Conservation (phyloP, 768 basidiomycete species). For the Naematelia encephala region DNA sequence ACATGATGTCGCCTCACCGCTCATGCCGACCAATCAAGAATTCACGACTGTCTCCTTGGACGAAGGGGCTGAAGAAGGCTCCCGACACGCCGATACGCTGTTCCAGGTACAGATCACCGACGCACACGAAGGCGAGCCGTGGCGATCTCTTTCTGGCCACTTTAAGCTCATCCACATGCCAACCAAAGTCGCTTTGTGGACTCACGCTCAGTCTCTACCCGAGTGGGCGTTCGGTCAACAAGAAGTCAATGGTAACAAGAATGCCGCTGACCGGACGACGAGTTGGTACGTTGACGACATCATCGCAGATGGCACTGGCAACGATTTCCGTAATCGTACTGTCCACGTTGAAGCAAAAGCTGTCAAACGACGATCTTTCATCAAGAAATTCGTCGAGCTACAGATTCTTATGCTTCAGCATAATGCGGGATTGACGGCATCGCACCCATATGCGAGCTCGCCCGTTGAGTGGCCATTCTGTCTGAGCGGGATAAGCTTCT, state of each 20-base stretch:
- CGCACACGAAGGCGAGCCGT: constrained; percentile 71
- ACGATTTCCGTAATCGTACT: constrained; percentile 60
- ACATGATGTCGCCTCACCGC: constrained; percentile 94
- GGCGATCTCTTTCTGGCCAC: constrained; percentile 91
- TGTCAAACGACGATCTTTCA: constrained; percentile 82
- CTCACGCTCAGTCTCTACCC: constrained; percentile 71
- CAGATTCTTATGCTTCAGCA: constrained; percentile 96
- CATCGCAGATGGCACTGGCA: constrained; percentile 62
- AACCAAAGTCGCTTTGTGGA: constrained; percentile 93
- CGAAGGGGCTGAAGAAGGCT: constrained; percentile 62
- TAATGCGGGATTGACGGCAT: constrained; percentile 97
- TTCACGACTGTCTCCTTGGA: constrained; percentile 76
- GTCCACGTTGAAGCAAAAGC: constrained; percentile 59
- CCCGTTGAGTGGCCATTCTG: constrained; percentile 99
- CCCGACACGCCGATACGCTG: constrained; percentile 79
- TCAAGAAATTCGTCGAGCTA: constrained; percentile 89
- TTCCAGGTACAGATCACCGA: constrained; percentile 75
- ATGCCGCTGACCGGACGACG: constrained; percentile 70
- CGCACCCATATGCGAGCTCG: constrained; percentile 92
- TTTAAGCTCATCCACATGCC: constrained; percentile 85
- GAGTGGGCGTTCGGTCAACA: constrained; percentile 98
- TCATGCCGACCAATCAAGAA: constrained; percentile 97
- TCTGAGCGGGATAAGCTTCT: constrained; percentile 93
- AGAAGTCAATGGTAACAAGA: constrained; percentile 97
- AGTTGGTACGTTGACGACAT: constrained; percentile 89